Evolutionary conservation across 768 basidiomycete species (phyloP).

Genomic region (Termitomyces sp.): DNA sequence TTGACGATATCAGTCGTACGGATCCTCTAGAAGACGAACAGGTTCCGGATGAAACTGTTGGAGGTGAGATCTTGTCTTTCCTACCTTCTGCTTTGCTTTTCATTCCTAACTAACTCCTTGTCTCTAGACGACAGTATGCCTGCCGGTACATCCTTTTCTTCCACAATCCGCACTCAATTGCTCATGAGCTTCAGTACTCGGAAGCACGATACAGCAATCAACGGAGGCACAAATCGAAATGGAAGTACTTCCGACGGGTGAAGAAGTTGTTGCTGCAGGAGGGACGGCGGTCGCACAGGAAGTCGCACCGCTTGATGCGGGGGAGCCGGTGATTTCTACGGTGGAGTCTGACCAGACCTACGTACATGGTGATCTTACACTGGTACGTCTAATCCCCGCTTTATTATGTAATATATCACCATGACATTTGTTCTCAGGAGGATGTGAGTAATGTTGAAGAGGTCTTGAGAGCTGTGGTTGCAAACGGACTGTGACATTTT

Average conservation of each 20-base stretch:
- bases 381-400: neutral
- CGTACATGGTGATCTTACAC: neutral
- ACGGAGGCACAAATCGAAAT: neutral
- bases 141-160: conserved; percentile 11
- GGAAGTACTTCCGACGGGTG: conserved; percentile 1
- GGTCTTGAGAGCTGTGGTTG: neutral
- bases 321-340: neutral
- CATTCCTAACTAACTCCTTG: neutral
- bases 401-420: neutral
- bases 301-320: neutral
- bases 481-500: conserved; percentile 2
- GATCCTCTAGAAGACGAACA: neutral
- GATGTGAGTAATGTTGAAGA: conserved; percentile 12
- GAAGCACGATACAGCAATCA: conserved; percentile 2
- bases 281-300: neutral
- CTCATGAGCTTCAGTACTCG: conserved; percentile 19
- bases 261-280: conserved; percentile 4
- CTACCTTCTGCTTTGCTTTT: neutral
- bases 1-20: neutral
- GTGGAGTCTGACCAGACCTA: neutral
- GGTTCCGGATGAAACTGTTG: neutral
- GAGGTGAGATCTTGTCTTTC: neutral
- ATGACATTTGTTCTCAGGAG: neutral
- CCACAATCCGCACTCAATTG: conserved; percentile 15
- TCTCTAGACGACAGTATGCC: conserved; percentile 3